phyloP scores from a whole-genome alignment of 331 rosid species.

The Malus hybrid region DNA sequence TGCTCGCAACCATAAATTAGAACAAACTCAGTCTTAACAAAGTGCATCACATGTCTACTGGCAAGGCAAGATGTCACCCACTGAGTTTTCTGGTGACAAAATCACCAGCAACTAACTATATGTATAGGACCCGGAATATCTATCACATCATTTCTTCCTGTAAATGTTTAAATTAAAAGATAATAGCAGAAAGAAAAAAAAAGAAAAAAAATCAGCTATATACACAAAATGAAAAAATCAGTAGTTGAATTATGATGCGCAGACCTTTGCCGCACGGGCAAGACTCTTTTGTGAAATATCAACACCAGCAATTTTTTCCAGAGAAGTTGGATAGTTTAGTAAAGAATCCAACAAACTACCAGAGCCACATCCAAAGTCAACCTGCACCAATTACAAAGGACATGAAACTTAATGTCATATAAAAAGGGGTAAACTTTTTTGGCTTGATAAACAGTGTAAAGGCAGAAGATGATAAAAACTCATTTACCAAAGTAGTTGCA shows the following conservation, averaged over 20 bases:
- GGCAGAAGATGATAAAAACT: constrained; percentile 10
- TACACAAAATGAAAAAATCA: neutral
- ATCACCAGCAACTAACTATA: neutral
- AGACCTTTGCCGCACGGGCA: constrained; percentile 84
- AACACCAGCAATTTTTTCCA: constrained; percentile 81
- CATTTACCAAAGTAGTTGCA: constrained; percentile 66
- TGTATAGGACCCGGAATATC: neutral
- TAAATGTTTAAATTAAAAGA: neutral
- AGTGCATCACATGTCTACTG: neutral
- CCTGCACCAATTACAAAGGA: constrained; percentile 39
- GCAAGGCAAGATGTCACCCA: neutral
- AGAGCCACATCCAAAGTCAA: constrained; percentile 98
- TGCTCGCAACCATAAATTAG: neutral
- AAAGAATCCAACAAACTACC: constrained; percentile 96
- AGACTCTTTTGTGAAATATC: constrained; percentile 87
- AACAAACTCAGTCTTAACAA: neutral
- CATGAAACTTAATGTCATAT: constrained; percentile 15
- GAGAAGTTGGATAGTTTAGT: constrained; percentile 56
- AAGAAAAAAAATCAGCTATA: neutral
- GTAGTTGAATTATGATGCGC: constrained; percentile 4
- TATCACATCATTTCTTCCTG: neutral
- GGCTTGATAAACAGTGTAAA: constrained; percentile 9
- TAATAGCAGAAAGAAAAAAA: neutral
- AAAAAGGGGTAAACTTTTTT: constrained; percentile 4
- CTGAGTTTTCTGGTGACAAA: neutral